Evolutionary conservation across 768 basidiomycete species (phyloP), one percentile per base, ranked within the genome.

Genomic region (Guyanaporus albipodus): DNA sequence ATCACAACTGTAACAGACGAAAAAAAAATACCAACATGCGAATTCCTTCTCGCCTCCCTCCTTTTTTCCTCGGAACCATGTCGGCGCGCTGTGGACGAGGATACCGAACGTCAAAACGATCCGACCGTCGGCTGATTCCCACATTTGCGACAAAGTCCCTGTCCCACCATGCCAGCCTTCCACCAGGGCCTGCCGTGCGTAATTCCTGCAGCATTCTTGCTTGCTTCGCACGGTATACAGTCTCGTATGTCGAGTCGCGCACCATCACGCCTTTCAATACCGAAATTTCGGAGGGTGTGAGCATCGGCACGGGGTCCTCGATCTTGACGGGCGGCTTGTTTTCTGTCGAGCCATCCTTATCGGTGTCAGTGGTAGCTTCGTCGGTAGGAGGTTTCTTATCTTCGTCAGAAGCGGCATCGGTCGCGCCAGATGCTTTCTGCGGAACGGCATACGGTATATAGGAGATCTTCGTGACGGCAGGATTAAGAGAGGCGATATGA

Each of bases 11-110:
- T 18, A 36, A 4, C 15, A 44, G 19, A 49, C 38, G 40, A 39
- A 36, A 26, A 32, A 44, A 48, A 28, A 44, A 38, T n/a, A 82
- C 88, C 72, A 60, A 93, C 89, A 91, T 72, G 63, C 74, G 80
- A 58, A 91, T 65, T 18, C 86, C 86, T 60, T 88, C 85, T 40
- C 85, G 72, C 58, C 71, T 77, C 18, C 77, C 75, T 11, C 68
- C 66, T 62, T 81, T 82, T 60, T 71, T 74, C 54, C 74, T 69
- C 57, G 72, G 68, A 27, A 52, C 58, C 46, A 61, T 61, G 21
- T 57, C 63, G 1, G 36, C 53, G 53, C 58, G 68, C 53, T 35
- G 74, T 69, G 69, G 76, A 72, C 68, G 69, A 31, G 80, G 78
- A 68, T 79, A 81, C 18, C 76, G 55, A 27, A 80, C 73, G 48